Evolutionary conservation across 495 filamentous ascomycete species (phyloP), one percentile per base, ranked within the genome.

Genomic region (Hamigera avellanea): DNA sequence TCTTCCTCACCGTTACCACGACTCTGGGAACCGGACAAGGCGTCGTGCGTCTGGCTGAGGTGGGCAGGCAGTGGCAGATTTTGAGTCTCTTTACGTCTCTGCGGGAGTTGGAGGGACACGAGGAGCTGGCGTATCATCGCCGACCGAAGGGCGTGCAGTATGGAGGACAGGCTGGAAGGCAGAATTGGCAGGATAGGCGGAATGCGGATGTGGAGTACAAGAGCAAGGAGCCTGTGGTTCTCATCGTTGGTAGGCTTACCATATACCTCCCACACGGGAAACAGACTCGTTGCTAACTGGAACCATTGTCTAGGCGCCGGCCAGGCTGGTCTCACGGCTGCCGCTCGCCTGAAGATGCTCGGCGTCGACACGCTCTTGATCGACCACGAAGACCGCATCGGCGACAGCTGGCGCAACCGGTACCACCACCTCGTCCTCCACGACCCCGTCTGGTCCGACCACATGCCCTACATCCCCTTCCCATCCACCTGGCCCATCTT

Each of bases 321-420:
- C 4, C 68, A 72, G 50, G 54, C 59, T 10, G 67, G 68, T 9
- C 67, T 89, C 8, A 75, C 72, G 0, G 61, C 67, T 10, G 69
- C 71, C n/a, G 83, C 83, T 7, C 70, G 83, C 8, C 67, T 88
- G 14, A 78, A 85, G 49, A 74, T 80, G 66, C 68, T 88, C n/a
- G 54, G 66, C 19, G 57, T 91, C 7, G 51, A 72, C 15, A 52
- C 72, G 0, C 59, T 91, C 17, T 52, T 83, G 15, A 70, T 88
- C 40, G 84, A 91, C 48, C 54, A 57, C 14, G 78, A 79, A 45
- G 64, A 70, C 9, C 51, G 70, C 12, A 60, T 88, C 8, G 84
- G 84, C 8, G 83, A 86, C 48, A 85, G 76, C 53, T 91, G 84
- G 84, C 67, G 82, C 14, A 72, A 69, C n/a, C 61, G 84, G 23